These are phyloP conservation scores for Rosellinia necatrix DNA, from an alignment of 2,329 filamentous ascomycete species.

Conservation along the genomic window DNA sequence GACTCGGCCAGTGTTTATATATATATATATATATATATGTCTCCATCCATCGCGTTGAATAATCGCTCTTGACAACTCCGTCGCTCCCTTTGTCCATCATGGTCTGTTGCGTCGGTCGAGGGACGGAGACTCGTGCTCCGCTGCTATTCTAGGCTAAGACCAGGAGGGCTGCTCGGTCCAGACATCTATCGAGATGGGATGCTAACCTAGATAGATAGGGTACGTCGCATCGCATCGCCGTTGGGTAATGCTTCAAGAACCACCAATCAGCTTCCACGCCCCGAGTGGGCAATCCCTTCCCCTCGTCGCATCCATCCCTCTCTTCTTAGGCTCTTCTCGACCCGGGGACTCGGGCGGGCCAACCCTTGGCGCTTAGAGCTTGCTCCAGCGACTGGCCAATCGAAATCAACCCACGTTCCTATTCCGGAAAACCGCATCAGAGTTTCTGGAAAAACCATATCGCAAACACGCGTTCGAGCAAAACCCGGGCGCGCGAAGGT, in stretches of 20 bases:
- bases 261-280: not conserved
- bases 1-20: too few species aligned
- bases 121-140: conserved; percentile 22
- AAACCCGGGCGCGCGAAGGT: too few species aligned
- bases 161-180: not conserved
- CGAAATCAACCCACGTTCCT: not conserved
- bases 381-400: conserved; percentile 1
- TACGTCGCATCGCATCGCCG: not conserved
- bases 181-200: not conserved
- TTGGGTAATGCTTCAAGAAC: not conserved
- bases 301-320: too few species aligned
- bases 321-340: too few species aligned
- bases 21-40: conserved; percentile 10
- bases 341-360: not conserved
- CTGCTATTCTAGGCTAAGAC: conserved; percentile 9
- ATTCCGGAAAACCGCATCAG: too few species aligned
- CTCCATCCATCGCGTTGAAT: not conserved
- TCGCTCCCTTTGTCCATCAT: not conserved
- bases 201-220: too few species aligned
- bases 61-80: not conserved
- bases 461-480: too few species aligned
- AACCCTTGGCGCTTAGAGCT: not conserved
- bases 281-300: too few species aligned
- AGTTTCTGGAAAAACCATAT: too few species aligned
- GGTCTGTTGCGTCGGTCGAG: not conserved